Percentiles rank a stretch among this genome's conserved stretches.
Conservation (phyloP, 495 filamentous ascomycete species). For the Clavariopsis aquatica region DNA sequence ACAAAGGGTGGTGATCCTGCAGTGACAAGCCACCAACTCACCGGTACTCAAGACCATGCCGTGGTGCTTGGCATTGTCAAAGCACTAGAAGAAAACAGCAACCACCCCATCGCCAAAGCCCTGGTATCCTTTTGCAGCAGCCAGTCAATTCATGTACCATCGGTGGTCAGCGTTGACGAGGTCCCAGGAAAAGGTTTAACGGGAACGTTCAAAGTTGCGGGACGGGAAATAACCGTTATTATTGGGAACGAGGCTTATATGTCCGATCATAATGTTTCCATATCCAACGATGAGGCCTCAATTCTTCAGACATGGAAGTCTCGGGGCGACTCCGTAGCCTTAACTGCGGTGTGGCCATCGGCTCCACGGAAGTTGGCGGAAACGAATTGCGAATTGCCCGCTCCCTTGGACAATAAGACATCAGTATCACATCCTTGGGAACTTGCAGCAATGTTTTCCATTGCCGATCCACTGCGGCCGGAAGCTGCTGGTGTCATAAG, state of each 20-base stretch:
- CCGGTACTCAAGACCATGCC: conserved; percentile 47
- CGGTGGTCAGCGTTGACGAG: conserved; percentile 63
- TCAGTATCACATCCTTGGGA: conserved; percentile 17
- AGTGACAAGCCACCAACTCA: conserved; percentile 69
- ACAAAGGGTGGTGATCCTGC: conserved; percentile 80
- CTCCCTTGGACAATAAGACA: neutral
- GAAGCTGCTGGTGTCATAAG: conserved; percentile 68
- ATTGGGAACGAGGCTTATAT: conserved; percentile 85
- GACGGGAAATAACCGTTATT: conserved; percentile 71
- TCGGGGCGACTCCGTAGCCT: conserved; percentile 43
- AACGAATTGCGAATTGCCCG: neutral
- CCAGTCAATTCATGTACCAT: conserved; percentile 37
- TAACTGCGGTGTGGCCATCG: conserved; percentile 30
- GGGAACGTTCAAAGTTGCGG: conserved; percentile 57
- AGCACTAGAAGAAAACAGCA: conserved; percentile 77
- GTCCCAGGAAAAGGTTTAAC: conserved; percentile 79
- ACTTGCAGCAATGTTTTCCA: conserved; percentile 40
- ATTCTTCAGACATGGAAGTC: conserved; percentile 41
- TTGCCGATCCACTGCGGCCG: conserved; percentile 71
- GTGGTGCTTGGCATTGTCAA: conserved; percentile 59
- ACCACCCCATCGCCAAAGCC: conserved; percentile 83
- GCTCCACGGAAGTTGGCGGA: neutral
- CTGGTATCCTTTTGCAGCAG: conserved; percentile 67
- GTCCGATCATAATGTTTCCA: conserved; percentile 39
- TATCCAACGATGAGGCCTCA: conserved; percentile 14